Evolutionary conservation across 495 filamentous ascomycete species (phyloP), one percentile per base, ranked within the genome.

Genomic region (Aspergillus biplanus): DNA sequence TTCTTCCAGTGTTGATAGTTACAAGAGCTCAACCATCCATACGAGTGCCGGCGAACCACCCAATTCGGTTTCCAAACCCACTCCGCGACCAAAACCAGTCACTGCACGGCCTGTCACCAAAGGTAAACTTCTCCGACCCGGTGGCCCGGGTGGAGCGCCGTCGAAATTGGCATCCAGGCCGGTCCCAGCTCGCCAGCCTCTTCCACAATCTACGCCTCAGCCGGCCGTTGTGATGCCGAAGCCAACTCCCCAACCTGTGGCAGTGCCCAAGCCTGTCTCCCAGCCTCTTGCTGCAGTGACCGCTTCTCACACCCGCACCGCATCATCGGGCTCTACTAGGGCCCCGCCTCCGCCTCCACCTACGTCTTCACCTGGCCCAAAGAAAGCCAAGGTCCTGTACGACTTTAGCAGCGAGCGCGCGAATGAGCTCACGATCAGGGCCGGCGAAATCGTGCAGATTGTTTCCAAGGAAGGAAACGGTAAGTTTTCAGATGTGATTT

Each of bases 11-110:
- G 85, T 88, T 46, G 96, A 98, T 71, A 82, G 87, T 67, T 99
- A 99, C 81, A 99, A 99, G 83, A 96, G 91, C 66, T 88, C 90
- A 59, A 88, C 89, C 9, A 88, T 99, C 60, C 96, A 97, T 70
- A 96, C 93, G 1, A 86, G 86, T 32, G 87, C 81, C 53, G 96
- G 96, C 55, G 92, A 98, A 73, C 87, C 91, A 34, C 81, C 93
- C 7, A 92, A 85, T 70, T 96, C 92, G 0, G 84, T 90, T 7
- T 97, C 93, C 3, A 88, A 81, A 59, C 93, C 91, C 32, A 95
- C 91, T 27, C 96, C 96, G 5, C 91, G 91, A 71, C 85, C 86
- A 50, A 96, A 92, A 73, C 90, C 88, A 18, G 83, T 97, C 21
- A 86, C 92, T 33, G 90, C 91, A 5, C 89, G 93, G 69, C 92